These are phyloP conservation scores for Scleroderma bovista DNA, from an alignment of 768 basidiomycete genomes.

Conservation along the genomic window DNA sequence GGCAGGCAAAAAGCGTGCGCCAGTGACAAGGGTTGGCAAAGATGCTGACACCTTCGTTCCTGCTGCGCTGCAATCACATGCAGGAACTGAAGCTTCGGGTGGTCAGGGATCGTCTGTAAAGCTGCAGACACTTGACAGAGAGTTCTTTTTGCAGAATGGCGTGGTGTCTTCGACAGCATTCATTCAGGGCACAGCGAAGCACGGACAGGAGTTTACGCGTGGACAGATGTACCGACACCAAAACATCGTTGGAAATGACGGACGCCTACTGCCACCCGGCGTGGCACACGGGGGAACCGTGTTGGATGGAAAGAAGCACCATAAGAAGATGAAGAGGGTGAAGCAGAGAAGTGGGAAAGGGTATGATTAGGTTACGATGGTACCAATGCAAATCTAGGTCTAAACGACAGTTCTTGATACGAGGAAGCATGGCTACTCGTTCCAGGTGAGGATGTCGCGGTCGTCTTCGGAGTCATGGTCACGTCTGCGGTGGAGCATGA, in stretches of 20 bases:
- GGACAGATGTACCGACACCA: conserved; percentile 78
- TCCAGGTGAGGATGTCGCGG: conserved; percentile 66
- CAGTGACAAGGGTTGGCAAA: conserved; percentile 79
- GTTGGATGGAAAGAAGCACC: conserved; percentile 66
- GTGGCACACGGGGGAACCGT: conserved; percentile 30
- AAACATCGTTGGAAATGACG: conserved; percentile 72
- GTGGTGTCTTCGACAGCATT: conserved; percentile 55
- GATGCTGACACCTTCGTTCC: conserved; percentile 78
- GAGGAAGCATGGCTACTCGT: conserved; percentile 35
- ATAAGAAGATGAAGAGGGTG: conserved; percentile 73
- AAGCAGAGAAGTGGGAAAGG: conserved; percentile 94
- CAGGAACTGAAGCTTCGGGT: conserved; percentile 19
- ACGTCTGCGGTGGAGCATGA: conserved; percentile 67
- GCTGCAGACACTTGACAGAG: conserved; percentile 67
- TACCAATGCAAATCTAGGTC: too few relatives aligned
- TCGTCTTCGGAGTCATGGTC: conserved; percentile 61
- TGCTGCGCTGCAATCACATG: conserved; percentile 8
- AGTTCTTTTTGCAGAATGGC: conserved; percentile 68
- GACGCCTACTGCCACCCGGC: conserved; percentile 49
- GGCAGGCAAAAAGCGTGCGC: conserved; percentile 82
- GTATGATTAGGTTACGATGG: conserved; percentile 51
- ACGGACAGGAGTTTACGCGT: conserved; percentile 59
- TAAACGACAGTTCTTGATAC: not conserved
- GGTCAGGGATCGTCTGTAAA: conserved; percentile 39
- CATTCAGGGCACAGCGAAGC: conserved; percentile 52